A percentile compares a stretch with the other conserved stretches of the same genome.
phyloP scores from a whole-genome alignment of 495 filamentous ascomycete genomes.

The Lasiosphaeria hispida region DNA sequence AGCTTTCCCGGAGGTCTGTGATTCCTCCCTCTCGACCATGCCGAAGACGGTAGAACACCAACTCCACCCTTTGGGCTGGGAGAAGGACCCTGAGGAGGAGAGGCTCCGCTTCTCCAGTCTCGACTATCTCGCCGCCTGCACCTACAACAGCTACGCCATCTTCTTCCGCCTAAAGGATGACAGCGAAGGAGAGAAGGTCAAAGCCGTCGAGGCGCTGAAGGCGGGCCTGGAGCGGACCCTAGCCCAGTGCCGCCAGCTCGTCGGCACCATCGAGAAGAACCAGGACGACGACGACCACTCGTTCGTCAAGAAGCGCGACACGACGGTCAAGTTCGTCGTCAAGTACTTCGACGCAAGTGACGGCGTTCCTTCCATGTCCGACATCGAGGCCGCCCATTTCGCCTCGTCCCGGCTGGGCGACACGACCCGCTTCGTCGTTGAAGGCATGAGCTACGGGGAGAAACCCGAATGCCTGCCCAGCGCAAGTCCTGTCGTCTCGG shows the following conservation, averaged over 20 bases:
- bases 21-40: slow-evolving; percentile 7
- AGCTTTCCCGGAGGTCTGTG: not conserved
- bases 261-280: slow-evolving; percentile 44
- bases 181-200: slow-evolving; percentile 29
- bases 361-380: slow-evolving; percentile 29
- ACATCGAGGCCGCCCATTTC: slow-evolving; percentile 34
- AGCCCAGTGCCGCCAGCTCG: slow-evolving; percentile 41
- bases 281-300: slow-evolving; percentile 30
- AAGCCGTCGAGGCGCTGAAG: slow-evolving; percentile 28
- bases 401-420: slow-evolving; percentile 30
- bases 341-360: slow-evolving; percentile 40
- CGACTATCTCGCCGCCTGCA: slow-evolving; percentile 32
- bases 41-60: slow-evolving; percentile 21
- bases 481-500: slow-evolving; percentile 32
- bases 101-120: slow-evolving; percentile 29
- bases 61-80: slow-evolving; percentile 30
- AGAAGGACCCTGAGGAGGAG: slow-evolving; percentile 27
- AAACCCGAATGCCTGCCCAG: slow-evolving; percentile 39
- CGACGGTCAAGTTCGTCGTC: slow-evolving; percentile 41
- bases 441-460: slow-evolving; percentile 41
- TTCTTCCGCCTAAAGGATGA: slow-evolving; percentile 41
- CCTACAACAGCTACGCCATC: slow-evolving; percentile 38
- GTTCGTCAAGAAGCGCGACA: slow-evolving; percentile 42
- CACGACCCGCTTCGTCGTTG: slow-evolving; percentile 26
- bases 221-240: slow-evolving; percentile 42